phyloP scores from a whole-genome alignment of 2,329 filamentous ascomycete genomes.

The Stemphylium lycopersici region DNA sequence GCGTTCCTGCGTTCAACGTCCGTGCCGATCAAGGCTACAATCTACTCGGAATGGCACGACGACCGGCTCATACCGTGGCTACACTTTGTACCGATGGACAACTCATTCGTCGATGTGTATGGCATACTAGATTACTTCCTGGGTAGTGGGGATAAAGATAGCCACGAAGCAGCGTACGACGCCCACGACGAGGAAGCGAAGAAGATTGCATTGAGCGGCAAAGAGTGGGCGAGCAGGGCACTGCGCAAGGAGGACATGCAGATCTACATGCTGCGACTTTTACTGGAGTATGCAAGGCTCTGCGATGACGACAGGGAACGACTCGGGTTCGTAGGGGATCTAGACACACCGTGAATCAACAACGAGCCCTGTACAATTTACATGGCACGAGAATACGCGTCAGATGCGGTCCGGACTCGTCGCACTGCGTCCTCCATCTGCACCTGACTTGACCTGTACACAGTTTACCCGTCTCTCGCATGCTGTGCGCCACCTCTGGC shows the following conservation, averaged over 20 bases:
- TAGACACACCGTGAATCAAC: background rate
- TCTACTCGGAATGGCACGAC: constrained; percentile 84
- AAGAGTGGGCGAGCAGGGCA: constrained; percentile 71
- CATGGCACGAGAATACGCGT: background rate
- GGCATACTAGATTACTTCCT: constrained; percentile 77
- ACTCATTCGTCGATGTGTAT: constrained; percentile 72
- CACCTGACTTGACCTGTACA: constrained; percentile 8
- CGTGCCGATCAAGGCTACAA: constrained; percentile 76
- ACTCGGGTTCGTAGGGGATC: constrained; percentile 48
- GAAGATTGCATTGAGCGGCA: constrained; percentile 69
- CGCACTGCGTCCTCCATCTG: background rate
- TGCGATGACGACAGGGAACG: constrained; percentile 51
- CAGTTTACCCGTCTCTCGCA: background rate
- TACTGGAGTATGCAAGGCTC: constrained; percentile 53
- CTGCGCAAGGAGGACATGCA: constrained; percentile 75
- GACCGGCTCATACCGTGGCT: constrained; percentile 71
- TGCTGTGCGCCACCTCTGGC: constrained; percentile 3
- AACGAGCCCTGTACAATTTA: background rate
- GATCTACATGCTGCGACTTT: constrained; percentile 69
- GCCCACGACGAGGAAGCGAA: constrained; percentile 63
- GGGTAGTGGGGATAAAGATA: constrained; percentile 47
- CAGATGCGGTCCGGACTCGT: constrained; percentile 1
- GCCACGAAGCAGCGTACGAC: constrained; percentile 15
- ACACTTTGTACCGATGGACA: constrained; percentile 85
- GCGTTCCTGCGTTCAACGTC: constrained; percentile 71